phyloP scores from a whole-genome alignment of 2,329 filamentous ascomycete species.

The Botrytis tulipae region DNA sequence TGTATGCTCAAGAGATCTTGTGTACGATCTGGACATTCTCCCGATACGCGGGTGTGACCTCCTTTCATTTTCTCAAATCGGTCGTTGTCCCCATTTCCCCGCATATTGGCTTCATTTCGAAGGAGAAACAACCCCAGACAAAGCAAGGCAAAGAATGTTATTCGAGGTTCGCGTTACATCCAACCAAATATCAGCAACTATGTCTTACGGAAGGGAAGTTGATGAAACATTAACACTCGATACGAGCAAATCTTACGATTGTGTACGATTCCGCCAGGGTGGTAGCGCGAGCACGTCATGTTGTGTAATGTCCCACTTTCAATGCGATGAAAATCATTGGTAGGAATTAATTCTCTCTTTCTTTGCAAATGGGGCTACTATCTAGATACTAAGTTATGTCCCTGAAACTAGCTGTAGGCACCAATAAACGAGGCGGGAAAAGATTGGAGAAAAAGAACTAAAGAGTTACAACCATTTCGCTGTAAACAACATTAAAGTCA shows the following conservation, averaged over 20 bases:
- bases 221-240: slow-evolving; percentile 5
- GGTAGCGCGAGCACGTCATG: slow-evolving; percentile 14
- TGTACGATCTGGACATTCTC: slow-evolving; percentile 8
- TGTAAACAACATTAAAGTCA: slow-evolving; percentile 16
- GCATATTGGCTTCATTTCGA: neutral
- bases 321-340: neutral
- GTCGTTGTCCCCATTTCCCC: neutral
- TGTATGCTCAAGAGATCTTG: neutral
- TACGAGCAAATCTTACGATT: slow-evolving; percentile 17
- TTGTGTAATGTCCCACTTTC: neutral
- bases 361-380: slow-evolving; percentile 1
- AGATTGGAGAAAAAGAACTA: slow-evolving; percentile 23
- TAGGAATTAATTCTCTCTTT: neutral
- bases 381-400: slow-evolving; percentile 16
- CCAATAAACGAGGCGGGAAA: slow-evolving; percentile 16
- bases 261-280: slow-evolving; percentile 6
- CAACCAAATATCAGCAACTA: neutral
- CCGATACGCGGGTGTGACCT: neutral
- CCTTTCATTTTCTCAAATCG: slow-evolving; percentile 5
- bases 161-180: neutral
- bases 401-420: slow-evolving; percentile 9
- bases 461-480: slow-evolving; percentile 21
- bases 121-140: neutral
- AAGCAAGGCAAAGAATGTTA: neutral
- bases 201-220: slow-evolving; percentile 14